Conservation (phyloP, 2,329 filamentous ascomycete species). For the Ophiostoma ulmi region DNA sequence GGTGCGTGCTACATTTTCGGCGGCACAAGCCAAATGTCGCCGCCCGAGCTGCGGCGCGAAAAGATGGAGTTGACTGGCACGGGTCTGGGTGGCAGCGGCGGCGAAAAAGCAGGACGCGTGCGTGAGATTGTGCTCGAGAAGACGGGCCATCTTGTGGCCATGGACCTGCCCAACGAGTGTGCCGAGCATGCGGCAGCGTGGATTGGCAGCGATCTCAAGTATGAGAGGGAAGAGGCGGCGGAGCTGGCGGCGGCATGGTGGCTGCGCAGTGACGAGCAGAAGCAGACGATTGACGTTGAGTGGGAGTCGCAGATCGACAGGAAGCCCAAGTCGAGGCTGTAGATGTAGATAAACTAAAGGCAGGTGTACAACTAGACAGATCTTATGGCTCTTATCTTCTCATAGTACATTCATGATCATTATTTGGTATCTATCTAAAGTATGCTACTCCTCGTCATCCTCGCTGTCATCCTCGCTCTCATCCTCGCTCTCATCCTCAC, state of each 20-base stretch:
- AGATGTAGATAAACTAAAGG: neutral
- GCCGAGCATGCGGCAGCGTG: slow-evolving; percentile 57
- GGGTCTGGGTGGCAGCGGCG: slow-evolving; percentile 63
- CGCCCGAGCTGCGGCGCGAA: slow-evolving; percentile 44
- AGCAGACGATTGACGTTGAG: slow-evolving; percentile 51
- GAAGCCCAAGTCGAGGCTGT: slow-evolving; percentile 23
- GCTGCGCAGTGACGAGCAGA: slow-evolving; percentile 46
- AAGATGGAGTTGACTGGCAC: slow-evolving; percentile 61
- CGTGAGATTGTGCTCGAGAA: slow-evolving; percentile 58
- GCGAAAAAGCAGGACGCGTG: slow-evolving; percentile 60
- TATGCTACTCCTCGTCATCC: slow-evolving; percentile 7
- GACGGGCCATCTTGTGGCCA: slow-evolving; percentile 74
- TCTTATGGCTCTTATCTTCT: neutral
- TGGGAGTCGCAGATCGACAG: slow-evolving; percentile 36
- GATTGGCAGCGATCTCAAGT: slow-evolving; percentile 51
- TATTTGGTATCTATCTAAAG: slow-evolving; percentile 10
- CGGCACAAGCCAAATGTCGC: slow-evolving; percentile 52
- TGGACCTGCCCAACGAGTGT: slow-evolving; percentile 67
- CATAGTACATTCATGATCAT: slow-evolving; percentile 5
- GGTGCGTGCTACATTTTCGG: slow-evolving; percentile 67
- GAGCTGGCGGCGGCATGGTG: slow-evolving; percentile 52
- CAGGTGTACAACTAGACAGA: neutral
- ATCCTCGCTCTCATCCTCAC: neutral
- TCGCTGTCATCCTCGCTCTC: neutral
- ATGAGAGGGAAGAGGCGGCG: slow-evolving; percentile 54